phyloP scores from a whole-genome alignment of 139 green algal species.

The Micractinium conductrix region DNA sequence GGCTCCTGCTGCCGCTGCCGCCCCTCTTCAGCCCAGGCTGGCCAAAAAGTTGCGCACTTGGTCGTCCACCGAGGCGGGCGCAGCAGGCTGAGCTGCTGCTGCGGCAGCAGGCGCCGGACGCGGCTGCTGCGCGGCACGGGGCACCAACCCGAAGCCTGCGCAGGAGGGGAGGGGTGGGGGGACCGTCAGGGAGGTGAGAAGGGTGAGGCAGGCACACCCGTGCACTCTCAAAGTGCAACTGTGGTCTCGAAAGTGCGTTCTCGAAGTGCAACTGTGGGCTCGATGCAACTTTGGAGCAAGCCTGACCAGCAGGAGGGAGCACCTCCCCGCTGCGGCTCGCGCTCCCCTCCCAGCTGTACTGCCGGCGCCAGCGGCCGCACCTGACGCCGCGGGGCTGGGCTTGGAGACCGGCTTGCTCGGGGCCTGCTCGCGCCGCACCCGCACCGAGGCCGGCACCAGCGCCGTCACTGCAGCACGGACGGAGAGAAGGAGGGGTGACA shows the following conservation, averaged over 20 bases:
- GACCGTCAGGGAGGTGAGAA: too few species aligned
- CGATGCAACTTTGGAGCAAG: neutral
- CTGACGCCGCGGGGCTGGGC: neutral
- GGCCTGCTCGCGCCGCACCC: constrained; percentile 60
- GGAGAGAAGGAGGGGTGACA: too few species aligned
- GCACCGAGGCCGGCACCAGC: constrained; percentile 79
- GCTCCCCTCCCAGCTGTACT: neutral
- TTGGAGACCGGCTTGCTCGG: constrained; percentile 2
- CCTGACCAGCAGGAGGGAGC: neutral
- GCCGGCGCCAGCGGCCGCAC: neutral
- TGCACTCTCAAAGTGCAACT: neutral
- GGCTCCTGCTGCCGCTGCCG: too few species aligned
- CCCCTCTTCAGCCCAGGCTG: too few species aligned
- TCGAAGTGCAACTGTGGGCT: neutral
- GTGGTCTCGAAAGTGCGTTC: neutral
- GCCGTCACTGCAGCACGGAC: constrained; percentile 37
- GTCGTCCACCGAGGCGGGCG: constrained; percentile 16
- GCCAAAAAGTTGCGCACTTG: constrained; percentile 16
- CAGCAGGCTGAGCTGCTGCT: neutral
- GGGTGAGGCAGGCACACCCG: neutral
- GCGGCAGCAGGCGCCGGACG: neutral
- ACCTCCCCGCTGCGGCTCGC: neutral
- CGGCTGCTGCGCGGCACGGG: neutral
- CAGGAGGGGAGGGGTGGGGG: neutral
- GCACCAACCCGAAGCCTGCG: constrained; percentile 31